Evolutionary conservation across 805 yeast species (phyloP), one percentile per base, ranked within the genome.

Genomic region (Suhomyces xylopsoci): DNA sequence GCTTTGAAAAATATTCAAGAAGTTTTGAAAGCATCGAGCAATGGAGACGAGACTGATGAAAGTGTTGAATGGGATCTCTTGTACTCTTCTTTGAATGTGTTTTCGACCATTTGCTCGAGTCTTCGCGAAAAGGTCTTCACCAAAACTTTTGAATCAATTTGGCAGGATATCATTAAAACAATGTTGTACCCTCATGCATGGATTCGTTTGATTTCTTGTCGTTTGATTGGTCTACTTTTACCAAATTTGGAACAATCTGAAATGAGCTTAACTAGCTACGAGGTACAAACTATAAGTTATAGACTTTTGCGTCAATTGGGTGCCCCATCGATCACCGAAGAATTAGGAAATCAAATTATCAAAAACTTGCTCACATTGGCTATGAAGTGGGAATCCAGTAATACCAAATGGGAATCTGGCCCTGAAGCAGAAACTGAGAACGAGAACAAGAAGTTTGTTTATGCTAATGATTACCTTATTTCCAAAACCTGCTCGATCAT

Each of bases 131-230:
- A 55, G 0, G 62, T 67, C 7, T 73, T 73, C 46, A 50, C 55
- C 3, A 38, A 48, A 1, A 61, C 58, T 2, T 76, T 72, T 59
- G 74, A 69, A 45, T 17, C 24, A 0, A 60, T 80, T 7, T 88
- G 93, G 91, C 58, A 65, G 2, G 64, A 68, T 15, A 68, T 87
- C 2, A 73, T 81, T 22, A 79, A 77, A 3, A 69, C 83, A 26
- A 74, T 91, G 50, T 72, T 92, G 49, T 92, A 82, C 65, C 97
- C 97, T 2, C 97, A 92, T 68, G 78, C 94, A 1, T 92, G 98
- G 98, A 87, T 92, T 6, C 81, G 97, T 60, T 74, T 87, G 53
- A 70, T 80, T 5, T 74, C 96, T 1, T 71, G 85, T 6, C 75
- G 92, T 50, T 71, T 90, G 32, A 65, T 84, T 40, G 84, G 86